Conservation (phyloP, 768 basidiomycete genomes). For the Leccinum obscurum region DNA sequence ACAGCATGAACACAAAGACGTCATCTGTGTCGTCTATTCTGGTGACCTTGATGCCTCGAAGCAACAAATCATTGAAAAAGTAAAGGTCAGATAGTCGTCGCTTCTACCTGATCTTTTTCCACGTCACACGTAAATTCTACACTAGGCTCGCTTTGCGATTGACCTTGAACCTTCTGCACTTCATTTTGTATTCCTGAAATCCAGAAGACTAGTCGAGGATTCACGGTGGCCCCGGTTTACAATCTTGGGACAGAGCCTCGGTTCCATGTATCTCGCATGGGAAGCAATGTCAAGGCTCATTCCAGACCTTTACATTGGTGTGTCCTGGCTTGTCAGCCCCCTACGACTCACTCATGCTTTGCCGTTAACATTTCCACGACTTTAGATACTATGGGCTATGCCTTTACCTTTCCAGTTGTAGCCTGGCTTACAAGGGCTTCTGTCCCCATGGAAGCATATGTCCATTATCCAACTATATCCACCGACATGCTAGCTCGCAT, state of each 20-base stretch:
- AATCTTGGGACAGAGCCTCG: conserved; percentile 86
- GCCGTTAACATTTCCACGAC: conserved; percentile 2
- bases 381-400: conserved; percentile 96
- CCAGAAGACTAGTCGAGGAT: conserved; percentile 75
- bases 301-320: conserved; percentile 91
- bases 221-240: conserved; percentile 88
- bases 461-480: conserved; percentile 97
- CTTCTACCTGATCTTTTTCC: not conserved
- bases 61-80: conserved; percentile 76
- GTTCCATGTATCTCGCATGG: conserved; percentile 80
- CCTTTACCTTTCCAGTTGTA: conserved; percentile 87
- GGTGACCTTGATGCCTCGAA: conserved; percentile 85
- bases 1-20: conserved; percentile 63
- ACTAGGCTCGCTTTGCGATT: conserved; percentile 81
- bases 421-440: conserved; percentile 49
- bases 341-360: not conserved
- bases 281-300: conserved; percentile 79
- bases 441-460: conserved; percentile 84
- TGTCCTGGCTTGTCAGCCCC: conserved; percentile 16
- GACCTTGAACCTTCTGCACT: conserved; percentile 60
- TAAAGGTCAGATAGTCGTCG: conserved; percentile 51
- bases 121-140: not conserved
- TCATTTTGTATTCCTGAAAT: conserved; percentile 79
- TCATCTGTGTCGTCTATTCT: conserved; percentile 82
- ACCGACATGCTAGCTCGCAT: conserved; percentile 91